Evolutionary conservation across 2,329 filamentous ascomycete genomes (phyloP).

Genomic region (Monosporascus sp.): DNA sequence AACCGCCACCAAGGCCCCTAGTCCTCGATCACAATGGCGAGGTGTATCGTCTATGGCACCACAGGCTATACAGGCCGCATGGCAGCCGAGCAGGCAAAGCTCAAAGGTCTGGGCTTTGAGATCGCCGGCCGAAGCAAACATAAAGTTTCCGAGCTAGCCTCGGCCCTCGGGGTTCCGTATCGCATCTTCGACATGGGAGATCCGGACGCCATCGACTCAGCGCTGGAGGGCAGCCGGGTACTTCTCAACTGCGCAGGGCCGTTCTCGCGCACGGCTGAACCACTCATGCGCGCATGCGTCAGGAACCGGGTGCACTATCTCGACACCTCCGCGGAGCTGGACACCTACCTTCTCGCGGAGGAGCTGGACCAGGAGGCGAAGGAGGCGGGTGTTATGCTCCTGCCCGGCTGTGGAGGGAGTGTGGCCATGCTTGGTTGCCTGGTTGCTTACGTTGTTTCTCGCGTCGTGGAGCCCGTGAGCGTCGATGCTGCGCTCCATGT

Average conservation of each 20-base stretch:
- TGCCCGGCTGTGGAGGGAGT: constrained; percentile 17
- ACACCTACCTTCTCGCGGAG: constrained; percentile 9
- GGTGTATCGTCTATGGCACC: constrained; percentile 14
- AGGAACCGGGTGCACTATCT: constrained; percentile 14
- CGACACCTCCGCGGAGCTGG: constrained; percentile 16
- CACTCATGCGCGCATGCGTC: constrained; percentile 14
- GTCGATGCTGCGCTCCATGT: constrained; percentile 15
- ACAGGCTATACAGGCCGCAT: constrained; percentile 17
- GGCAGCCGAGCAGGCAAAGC: constrained; percentile 9
- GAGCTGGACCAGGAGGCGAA: constrained; percentile 5
- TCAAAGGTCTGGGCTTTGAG: constrained; percentile 3
- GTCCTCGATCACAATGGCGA: too few relatives aligned
- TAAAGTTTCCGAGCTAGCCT: background rate
- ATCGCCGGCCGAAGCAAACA: constrained; percentile 4
- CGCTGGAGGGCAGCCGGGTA: constrained; percentile 1
- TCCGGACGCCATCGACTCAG: background rate
- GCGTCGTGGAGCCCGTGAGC: background rate
- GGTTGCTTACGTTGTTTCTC: constrained; percentile 1
- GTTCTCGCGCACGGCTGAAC: constrained; percentile 9
- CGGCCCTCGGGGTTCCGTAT: background rate
- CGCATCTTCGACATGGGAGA: constrained; percentile 7
- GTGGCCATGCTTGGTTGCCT: constrained; percentile 16
- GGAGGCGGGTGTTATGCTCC: constrained; percentile 9
- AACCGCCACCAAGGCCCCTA: too few relatives aligned
- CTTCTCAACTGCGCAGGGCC: constrained; percentile 18